Evolutionary conservation across 208 protist species (phyloP).

Genomic region (Trichomonas gallinae): DNA sequence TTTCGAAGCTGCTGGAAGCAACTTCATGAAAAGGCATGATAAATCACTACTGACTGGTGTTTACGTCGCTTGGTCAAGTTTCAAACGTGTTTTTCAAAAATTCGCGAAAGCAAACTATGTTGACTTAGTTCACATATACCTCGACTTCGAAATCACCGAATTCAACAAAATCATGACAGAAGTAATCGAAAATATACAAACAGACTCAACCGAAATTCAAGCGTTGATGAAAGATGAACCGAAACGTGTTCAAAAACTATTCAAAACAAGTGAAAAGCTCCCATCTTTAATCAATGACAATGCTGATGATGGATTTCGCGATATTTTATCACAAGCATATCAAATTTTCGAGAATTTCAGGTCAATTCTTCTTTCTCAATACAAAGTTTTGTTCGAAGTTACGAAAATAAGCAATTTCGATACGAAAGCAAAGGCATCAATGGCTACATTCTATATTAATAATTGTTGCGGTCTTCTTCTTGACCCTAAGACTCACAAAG

Average conservation of each 20-base stretch:
- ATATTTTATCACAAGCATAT: background rate
- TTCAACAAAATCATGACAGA: background rate
- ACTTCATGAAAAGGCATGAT: background rate
- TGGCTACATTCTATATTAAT: background rate
- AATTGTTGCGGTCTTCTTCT: background rate
- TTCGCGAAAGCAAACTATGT: background rate
- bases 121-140: background rate
- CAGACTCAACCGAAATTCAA: background rate
- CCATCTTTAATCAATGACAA: background rate
- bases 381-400: background rate
- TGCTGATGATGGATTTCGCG: background rate
- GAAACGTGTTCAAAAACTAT: background rate
- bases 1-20: background rate
- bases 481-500: background rate
- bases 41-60: background rate
- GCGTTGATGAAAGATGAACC: background rate
- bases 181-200: background rate
- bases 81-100: background rate
- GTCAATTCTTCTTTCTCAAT: background rate
- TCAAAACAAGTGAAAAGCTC: background rate
- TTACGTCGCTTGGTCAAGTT: background rate
- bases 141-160: background rate
- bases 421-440: background rate
- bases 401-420: background rate
- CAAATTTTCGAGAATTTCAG: background rate